These are phyloP conservation scores for Heracleum sosnowskyi DNA, from an alignment of 129 eudicot genomes.

Conservation along the genomic window DNA sequence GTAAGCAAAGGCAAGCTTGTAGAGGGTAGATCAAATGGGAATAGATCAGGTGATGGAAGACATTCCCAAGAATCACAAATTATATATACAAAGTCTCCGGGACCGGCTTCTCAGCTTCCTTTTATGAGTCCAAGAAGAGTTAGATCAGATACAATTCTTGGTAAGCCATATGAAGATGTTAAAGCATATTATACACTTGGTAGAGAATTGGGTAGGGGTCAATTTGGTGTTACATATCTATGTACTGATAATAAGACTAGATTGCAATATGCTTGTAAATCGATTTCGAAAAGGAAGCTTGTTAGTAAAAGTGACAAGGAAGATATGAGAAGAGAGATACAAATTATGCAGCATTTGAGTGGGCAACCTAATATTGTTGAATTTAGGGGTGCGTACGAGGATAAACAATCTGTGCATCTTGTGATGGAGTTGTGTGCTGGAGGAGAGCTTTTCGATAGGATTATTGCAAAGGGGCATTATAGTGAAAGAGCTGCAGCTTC, in stretches of 20 bases:
- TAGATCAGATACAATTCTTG: constrained; percentile 60
- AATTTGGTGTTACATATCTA: constrained; percentile 73
- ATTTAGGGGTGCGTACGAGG: constrained; percentile 88
- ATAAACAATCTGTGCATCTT: constrained; percentile 61
- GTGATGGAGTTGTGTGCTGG: constrained; percentile 96
- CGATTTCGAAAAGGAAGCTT: constrained; percentile 79
- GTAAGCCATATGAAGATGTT: constrained; percentile 68
- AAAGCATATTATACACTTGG: constrained; percentile 58
- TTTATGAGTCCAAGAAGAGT: constrained; percentile 32
- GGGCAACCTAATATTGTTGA: constrained; percentile 84
- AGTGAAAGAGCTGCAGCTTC: constrained; percentile 88
- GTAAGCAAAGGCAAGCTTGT: constrained; percentile 35
- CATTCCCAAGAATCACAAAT: constrained; percentile 31
- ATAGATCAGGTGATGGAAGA: constrained; percentile 25
- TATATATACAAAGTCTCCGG: constrained; percentile 51
- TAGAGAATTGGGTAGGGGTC: constrained; percentile 78
- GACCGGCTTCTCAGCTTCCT: constrained; percentile 37
- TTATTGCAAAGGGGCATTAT: constrained; percentile 81
- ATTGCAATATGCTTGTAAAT: constrained; percentile 66
- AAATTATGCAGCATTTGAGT: constrained; percentile 92
- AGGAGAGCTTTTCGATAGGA: constrained; percentile 89
- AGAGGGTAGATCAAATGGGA: constrained; percentile 18
- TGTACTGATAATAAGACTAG: constrained; percentile 54
- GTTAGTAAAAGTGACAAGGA: constrained; percentile 71
- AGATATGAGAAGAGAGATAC: constrained; percentile 87